These are phyloP conservation scores for Gonapodya sp. DNA, from an alignment of 192 early-diverging fungal species.

Conservation along the genomic window DNA sequence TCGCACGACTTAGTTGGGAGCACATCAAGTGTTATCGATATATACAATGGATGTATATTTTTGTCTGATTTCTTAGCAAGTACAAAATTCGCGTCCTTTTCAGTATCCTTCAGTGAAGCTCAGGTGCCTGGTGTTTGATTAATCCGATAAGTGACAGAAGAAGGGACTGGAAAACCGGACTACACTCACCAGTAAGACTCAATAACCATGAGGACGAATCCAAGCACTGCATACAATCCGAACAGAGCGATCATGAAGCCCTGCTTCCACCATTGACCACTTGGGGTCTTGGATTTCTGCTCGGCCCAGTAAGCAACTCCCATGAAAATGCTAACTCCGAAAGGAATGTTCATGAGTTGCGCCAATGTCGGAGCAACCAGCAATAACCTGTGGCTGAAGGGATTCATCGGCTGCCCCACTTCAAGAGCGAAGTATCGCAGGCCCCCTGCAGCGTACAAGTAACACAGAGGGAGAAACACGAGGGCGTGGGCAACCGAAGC, in stretches of 20 bases:
- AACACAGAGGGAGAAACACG: not conserved
- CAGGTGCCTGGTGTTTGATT: not conserved
- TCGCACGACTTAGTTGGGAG: too few species aligned
- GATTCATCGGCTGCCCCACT: not conserved
- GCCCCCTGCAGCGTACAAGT: not conserved
- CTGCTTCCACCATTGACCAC: not conserved
- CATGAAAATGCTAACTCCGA: not conserved
- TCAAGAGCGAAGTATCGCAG: not conserved
- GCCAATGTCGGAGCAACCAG: not conserved
- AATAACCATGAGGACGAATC: conserved; percentile 1
- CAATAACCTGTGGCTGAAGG: not conserved
- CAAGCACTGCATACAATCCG: not conserved
- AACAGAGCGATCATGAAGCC: not conserved
- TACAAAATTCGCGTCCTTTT: too few species aligned
- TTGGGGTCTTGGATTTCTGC: not conserved
- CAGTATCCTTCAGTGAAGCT: not conserved
- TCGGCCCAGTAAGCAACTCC: not conserved
- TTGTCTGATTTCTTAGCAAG: too few species aligned
- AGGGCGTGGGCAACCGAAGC: not conserved
- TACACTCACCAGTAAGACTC: not conserved
- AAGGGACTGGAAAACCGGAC: too few species aligned
- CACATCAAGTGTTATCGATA: too few species aligned
- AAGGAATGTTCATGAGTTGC: not conserved
- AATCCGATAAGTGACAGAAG: too few species aligned
- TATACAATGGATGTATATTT: too few species aligned